These are phyloP conservation scores for Chaetomium olivaceum DNA, from an alignment of 2,329 filamentous ascomycete species.

Conservation along the genomic window DNA sequence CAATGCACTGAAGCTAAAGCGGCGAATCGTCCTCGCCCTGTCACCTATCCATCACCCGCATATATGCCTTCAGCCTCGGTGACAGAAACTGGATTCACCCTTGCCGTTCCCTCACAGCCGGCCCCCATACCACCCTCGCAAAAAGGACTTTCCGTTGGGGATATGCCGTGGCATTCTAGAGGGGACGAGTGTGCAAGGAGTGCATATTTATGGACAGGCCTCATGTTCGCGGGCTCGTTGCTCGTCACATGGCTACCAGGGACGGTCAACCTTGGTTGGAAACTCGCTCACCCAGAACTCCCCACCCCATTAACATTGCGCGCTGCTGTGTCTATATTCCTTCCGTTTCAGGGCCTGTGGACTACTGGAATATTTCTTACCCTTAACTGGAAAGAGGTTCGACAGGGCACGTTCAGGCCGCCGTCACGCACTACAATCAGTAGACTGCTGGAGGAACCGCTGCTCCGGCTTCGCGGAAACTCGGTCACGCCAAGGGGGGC, in stretches of 20 bases:
- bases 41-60: not conserved
- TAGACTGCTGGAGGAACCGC: not conserved
- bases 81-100: not conserved
- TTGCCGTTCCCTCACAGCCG: not conserved
- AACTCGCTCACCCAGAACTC: not conserved
- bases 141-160: not conserved
- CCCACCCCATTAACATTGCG: not conserved
- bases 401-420: not conserved
- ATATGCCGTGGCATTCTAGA: not conserved
- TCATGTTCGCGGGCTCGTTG: not conserved
- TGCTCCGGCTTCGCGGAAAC: not conserved
- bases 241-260: not conserved
- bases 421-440: not conserved
- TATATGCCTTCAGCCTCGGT: not conserved
- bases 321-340: not conserved
- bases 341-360: not conserved
- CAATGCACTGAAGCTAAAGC: not conserved
- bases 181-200: not conserved
- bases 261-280: not conserved
- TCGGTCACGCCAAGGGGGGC: not conserved
- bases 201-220: not conserved
- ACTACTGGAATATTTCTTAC: not conserved
- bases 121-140: not conserved
- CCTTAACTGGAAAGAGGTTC: not conserved
- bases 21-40: not conserved